Evolutionary conservation across 2,329 filamentous ascomycete species (phyloP), one percentile per base, ranked within the genome.

Genomic region (Myotisia sp.): DNA sequence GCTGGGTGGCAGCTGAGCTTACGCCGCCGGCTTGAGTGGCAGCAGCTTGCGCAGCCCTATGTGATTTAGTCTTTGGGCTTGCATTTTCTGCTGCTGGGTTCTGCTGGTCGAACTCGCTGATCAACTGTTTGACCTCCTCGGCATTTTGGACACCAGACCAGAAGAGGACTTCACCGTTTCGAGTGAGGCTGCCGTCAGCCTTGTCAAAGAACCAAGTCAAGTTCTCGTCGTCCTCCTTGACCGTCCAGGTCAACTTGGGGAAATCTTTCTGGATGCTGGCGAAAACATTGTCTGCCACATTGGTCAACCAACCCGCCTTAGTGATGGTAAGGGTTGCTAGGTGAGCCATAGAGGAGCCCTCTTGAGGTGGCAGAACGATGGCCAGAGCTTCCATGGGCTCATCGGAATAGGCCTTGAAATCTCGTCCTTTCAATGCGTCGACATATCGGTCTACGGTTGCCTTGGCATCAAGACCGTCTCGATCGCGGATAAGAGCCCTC

Each of bases 191-290:
- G 37, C 90, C 87, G 47, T 94, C 85, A 6, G 87, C 80, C 68
- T 93, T 93, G 60, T 93, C 86, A 47, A 92, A 92, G 67, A 95
- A 94, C 90, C 87, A 95, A 7, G 84, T 86, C 48, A 95, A 67
- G 56, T 95, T 94, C 69, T 95, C 87, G 49, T 95, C 86, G 46
- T 92, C 80, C 51, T 86, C 79, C 63, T 82, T 87, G 40, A 94
- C 87, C n/a, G 85, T 92, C 87, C 86, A 98, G 43, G 84, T 80
- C 44, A 95, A 69, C 62, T 79, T 84, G 36, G 85, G 76, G 57
- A 86, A 80, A 52, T 94, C 87, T 60, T 92, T 92, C 68, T 87
- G 92, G 56, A 95, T 81, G 42, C 81, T 79, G 43, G 79, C 74
- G 57, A 95, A 93, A 38, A 95, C 81, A 51, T 95, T 94, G 57